phyloP scores from a whole-genome alignment of 1,284 basidiomycete genomes.

The Cutaneotrichosporon sp. region DNA sequence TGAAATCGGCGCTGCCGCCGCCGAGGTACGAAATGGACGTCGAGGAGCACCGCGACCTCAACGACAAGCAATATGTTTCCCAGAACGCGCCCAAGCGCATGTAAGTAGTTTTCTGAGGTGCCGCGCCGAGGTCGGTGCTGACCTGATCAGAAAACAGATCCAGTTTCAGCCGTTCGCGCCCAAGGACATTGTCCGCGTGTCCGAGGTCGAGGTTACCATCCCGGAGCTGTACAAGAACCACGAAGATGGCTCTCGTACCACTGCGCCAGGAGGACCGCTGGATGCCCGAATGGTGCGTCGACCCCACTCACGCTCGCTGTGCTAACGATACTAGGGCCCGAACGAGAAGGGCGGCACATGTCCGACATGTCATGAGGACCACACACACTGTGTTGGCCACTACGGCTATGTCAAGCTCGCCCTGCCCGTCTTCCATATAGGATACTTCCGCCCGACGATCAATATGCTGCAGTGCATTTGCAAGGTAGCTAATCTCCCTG shows the following conservation, averaged over 20 bases:
- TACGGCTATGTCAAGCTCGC: slow-evolving; percentile 96
- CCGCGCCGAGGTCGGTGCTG: neutral
- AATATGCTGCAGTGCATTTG: slow-evolving; percentile 91
- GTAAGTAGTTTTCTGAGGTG: slow-evolving; percentile 55
- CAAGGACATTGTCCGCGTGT: slow-evolving; percentile 87
- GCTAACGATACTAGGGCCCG: slow-evolving; percentile 64
- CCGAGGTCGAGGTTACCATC: slow-evolving; percentile 90
- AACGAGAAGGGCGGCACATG: slow-evolving; percentile 90
- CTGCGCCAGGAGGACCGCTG: slow-evolving; percentile 84
- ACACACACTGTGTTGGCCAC: slow-evolving; percentile 94
- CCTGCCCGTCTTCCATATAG: slow-evolving; percentile 95
- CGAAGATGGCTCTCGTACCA: slow-evolving; percentile 52
- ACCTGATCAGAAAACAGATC: slow-evolving; percentile 67
- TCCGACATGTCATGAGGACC: slow-evolving; percentile 87
- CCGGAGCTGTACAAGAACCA: slow-evolving; percentile 73
- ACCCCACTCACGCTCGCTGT: neutral
- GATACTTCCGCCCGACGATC: slow-evolving; percentile 95
- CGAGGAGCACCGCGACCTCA: slow-evolving; percentile 29
- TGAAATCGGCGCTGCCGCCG: neutral
- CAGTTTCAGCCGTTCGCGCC: slow-evolving; percentile 89
- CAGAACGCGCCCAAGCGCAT: slow-evolving; percentile 88
- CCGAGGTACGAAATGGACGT: slow-evolving; percentile 14
- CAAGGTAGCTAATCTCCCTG: slow-evolving; percentile 57
- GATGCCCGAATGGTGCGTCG: slow-evolving; percentile 71
- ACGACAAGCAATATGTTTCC: slow-evolving; percentile 71